A percentile compares a stretch with the other conserved stretches of the same genome.
Evolutionary conservation across 805 yeast genomes (phyloP).

Genomic region (Ogataea minuta): DNA sequence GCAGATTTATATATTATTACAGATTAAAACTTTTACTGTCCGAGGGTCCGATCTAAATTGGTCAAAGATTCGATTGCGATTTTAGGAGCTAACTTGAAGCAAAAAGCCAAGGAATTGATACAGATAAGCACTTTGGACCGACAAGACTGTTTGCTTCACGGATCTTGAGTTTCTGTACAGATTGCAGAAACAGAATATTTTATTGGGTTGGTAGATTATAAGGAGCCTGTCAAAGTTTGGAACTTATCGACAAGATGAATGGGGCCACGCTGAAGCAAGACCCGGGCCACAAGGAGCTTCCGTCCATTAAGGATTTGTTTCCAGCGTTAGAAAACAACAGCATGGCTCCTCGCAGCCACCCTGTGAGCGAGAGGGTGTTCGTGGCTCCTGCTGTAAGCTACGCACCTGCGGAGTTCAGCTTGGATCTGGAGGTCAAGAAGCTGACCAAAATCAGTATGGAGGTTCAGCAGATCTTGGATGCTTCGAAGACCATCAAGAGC

Average conservation of each 20-base stretch:
- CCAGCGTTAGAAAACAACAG: constrained; percentile 16
- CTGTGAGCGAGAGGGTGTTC: constrained; percentile 1
- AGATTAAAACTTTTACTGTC: too few relatives aligned
- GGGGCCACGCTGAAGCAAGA: constrained; percentile 8
- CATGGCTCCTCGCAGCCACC: constrained; percentile 10
- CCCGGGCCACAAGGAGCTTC: constrained; percentile 17
- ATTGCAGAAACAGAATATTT: constrained; percentile 9
- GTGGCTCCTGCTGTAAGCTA: constrained; percentile 6
- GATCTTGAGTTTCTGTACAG: not conserved
- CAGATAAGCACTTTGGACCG: not conserved
- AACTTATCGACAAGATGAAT: constrained; percentile 2
- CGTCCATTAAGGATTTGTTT: constrained; percentile 25
- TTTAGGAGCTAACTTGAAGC: not conserved
- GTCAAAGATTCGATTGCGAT: constrained; percentile 3
- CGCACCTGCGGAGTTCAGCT: constrained; percentile 5
- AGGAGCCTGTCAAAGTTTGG: constrained; percentile 1
- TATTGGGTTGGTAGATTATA: not conserved
- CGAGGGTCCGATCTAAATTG: too few relatives aligned
- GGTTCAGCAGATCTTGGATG: constrained; percentile 17
- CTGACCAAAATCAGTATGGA: constrained; percentile 20
- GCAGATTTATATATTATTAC: too few relatives aligned
- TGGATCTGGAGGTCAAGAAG: constrained; percentile 17
- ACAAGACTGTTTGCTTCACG: not conserved
- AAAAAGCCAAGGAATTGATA: not conserved
- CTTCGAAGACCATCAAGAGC: constrained; percentile 9